Evolutionary conservation across 768 basidiomycete genomes (phyloP).

Genomic region (Boletus rex-veris): DNA sequence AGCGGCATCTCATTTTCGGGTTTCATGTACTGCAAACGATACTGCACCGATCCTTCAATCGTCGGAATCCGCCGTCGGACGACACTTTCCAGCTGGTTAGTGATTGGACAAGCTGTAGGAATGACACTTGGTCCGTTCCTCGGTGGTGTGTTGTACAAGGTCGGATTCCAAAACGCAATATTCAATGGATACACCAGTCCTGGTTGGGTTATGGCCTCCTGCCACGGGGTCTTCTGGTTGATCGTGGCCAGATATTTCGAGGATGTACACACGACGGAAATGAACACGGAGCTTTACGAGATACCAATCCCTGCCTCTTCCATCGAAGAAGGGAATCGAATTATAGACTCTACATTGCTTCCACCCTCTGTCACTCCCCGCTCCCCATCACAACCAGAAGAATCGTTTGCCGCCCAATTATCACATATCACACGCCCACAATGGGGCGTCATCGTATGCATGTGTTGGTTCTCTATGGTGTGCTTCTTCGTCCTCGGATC

Average conservation of each 20-base stretch:
- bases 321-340: conserved; percentile 3
- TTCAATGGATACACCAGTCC: conserved; percentile 71
- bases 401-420: conserved; percentile 8
- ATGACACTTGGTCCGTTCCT: conserved; percentile 62
- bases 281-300: conserved; percentile 8
- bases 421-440: conserved; percentile 29
- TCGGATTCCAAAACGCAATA: conserved; percentile 51
- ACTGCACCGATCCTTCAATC: conserved; percentile 63
- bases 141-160: conserved; percentile 58
- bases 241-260: conserved; percentile 36
- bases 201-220: conserved; percentile 55
- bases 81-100: conserved; percentile 57
- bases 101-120: conserved; percentile 59
- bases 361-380: not conserved
- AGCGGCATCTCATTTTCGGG: conserved; percentile 57
- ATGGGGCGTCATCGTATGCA: conserved; percentile 55
- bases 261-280: conserved; percentile 32
- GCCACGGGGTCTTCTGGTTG: conserved; percentile 53
- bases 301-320: not conserved
- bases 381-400: not conserved
- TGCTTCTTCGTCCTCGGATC: conserved; percentile 68
- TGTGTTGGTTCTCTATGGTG: conserved; percentile 70
- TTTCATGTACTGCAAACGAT: conserved; percentile 42
- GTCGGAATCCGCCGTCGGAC: conserved; percentile 63
- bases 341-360: not conserved